These are phyloP conservation scores for Dioscorea zingiberensis DNA, from an alignment of 106 monocot genomes.

Conservation along the genomic window DNA sequence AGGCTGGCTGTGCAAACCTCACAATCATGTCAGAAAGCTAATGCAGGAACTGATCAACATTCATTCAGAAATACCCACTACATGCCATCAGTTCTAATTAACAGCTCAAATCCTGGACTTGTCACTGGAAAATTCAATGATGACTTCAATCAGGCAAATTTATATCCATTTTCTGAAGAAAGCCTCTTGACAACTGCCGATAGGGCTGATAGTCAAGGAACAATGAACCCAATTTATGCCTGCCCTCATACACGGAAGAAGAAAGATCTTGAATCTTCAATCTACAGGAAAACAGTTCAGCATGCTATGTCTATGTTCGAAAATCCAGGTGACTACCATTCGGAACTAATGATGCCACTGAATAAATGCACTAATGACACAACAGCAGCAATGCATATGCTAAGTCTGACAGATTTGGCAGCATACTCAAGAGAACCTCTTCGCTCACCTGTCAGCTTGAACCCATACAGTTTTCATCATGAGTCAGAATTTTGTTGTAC, in stretches of 20 bases:
- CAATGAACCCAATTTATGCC: background rate
- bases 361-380: conserved; percentile 32
- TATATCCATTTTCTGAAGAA: background rate
- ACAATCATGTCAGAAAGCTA: conserved; percentile 8
- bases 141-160: background rate
- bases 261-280: background rate
- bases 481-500: conserved; percentile 5
- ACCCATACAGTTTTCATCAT: conserved; percentile 4
- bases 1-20: conserved; percentile 1
- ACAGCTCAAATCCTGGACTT: background rate
- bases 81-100: background rate
- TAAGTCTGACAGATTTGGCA: conserved; percentile 62
- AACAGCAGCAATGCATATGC: conserved; percentile 77
- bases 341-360: conserved; percentile 5
- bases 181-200: background rate
- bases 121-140: background rate
- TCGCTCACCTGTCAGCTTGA: conserved; percentile 4
- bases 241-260: conserved; percentile 1
- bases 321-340: background rate
- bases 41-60: conserved; percentile 4
- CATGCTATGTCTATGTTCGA: background rate
- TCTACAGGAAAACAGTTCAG: background rate
- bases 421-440: conserved; percentile 22
- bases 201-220: background rate
- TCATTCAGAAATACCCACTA: conserved; percentile 4